Percentiles rank a stretch among this genome's conserved stretches.
Conservation (phyloP, 805 yeast genomes). For the Cyberlindnera subsufficiens region DNA sequence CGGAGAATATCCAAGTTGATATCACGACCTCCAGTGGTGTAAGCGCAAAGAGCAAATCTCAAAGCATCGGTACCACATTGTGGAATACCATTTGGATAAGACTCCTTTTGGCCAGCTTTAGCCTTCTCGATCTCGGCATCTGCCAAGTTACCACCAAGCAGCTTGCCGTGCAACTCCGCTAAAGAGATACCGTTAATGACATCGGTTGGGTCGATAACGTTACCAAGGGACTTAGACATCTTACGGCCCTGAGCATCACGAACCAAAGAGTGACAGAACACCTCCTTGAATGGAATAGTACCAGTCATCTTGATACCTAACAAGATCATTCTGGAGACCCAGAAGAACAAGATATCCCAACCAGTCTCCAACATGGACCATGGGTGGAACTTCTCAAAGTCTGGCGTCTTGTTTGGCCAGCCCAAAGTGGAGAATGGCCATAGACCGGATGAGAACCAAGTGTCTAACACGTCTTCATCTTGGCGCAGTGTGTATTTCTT, state of each 20-base stretch:
- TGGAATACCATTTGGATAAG: conserved; percentile 96
- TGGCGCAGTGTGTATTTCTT: conserved; percentile 44
- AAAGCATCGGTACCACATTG: conserved; percentile 99
- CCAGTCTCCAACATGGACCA: conserved; percentile 96
- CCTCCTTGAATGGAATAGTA: conserved; percentile 88
- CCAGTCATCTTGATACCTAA: conserved; percentile 89
- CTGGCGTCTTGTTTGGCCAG: conserved; percentile 82
- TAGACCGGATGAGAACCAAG: conserved; percentile 97
- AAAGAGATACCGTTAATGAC: conserved; percentile 86
- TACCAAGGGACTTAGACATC: conserved; percentile 97
- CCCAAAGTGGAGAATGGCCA: conserved; percentile 98
- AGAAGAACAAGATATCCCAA: conserved; percentile 98
- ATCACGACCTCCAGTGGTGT: conserved; percentile 98
- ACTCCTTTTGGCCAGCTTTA: conserved; percentile 75
- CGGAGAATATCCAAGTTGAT: conserved; percentile 93
- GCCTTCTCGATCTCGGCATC: conserved; percentile 86
- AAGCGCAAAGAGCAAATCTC: conserved; percentile 96
- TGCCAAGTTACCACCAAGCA: conserved; percentile 78
- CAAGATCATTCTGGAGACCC: conserved; percentile 97
- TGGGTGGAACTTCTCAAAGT: conserved; percentile 76
- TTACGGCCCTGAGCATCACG: conserved; percentile 99
- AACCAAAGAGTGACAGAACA: conserved; percentile 95
- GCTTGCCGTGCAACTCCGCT: conserved; percentile 71
- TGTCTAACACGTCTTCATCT: conserved; percentile 89
- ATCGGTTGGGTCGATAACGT: conserved; percentile 93